Evolutionary conservation across 2,329 filamentous ascomycete genomes (phyloP), one percentile per base, ranked within the genome.

Genomic region (Fusarium guadeloupense): DNA sequence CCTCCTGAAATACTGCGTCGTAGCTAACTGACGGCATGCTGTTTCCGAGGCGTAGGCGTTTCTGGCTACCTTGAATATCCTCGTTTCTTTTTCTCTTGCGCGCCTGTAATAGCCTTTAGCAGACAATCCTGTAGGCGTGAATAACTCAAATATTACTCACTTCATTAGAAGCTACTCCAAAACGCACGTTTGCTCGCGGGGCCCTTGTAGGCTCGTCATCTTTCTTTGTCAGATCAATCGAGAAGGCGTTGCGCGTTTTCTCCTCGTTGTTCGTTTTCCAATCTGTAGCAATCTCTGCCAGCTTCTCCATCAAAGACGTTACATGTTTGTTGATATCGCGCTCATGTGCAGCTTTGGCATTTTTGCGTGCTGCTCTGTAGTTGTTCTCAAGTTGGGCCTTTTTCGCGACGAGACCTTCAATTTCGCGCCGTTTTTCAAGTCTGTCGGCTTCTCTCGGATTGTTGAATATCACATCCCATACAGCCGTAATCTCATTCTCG

Each of bases 1-100:
- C 49, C 20, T 65, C 43, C n/a, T 59, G 57, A 23, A 49, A 67
- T 10, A 67, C 40, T 13, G 59, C 56, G 14, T 66, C 47, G 17
- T 54, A 67, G n/a, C 52, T 46, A 16, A 67, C 53, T 23, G 49
- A 54, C 13, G 38, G 52, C 33, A 46, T 54, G 7, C 40, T 30
- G 9, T 33, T 40, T 28, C 51, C 38, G 13, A 41, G 16, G 4
- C 48, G 49, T 25, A 45, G 46, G 19, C 45, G 44, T 30, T 54
- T 55, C 13, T 53, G 35, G 5, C 19, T 4, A 16, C 7, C 17
- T 9, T 16, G 20, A 7, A 19, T 9, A 17, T 8, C 14, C 9
- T 16, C 6, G 10, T 9, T 28, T 34, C 45, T 31, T 37, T 51
- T 63, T 23, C 60, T 63, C 19, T 64, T 63, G 4, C 26, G 42